Percentiles rank a stretch among this genome's conserved stretches.
These are phyloP conservation scores for Ascomycota sp. DNA, from an alignment of 2,329 filamentous ascomycete genomes.

Conservation along the genomic window DNA sequence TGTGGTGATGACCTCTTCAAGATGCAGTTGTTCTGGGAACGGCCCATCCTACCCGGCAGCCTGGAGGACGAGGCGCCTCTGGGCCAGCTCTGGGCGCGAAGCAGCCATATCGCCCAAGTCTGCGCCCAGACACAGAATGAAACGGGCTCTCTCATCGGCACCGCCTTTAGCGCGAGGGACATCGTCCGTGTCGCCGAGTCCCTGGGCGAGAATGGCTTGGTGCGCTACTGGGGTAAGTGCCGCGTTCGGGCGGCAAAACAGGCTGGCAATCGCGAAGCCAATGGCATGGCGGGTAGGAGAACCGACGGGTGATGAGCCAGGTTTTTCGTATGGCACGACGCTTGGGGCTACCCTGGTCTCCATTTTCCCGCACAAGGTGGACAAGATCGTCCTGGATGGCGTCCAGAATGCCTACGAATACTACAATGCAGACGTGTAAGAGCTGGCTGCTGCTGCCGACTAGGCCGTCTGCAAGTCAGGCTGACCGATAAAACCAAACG, in stretches of 20 bases:
- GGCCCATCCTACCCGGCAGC: slow-evolving; percentile 2
- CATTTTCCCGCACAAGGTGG: slow-evolving; percentile 18
- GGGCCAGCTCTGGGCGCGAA: slow-evolving; percentile 7
- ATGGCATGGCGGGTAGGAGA: too few species aligned
- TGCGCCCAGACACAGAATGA: slow-evolving; percentile 8
- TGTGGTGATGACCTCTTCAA: slow-evolving; percentile 4
- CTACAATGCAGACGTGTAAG: slow-evolving; percentile 7
- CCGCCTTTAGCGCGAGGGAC: slow-evolving; percentile 22
- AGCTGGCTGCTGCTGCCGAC: not conserved
- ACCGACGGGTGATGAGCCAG: slow-evolving; percentile 1
- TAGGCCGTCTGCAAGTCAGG: too few species aligned
- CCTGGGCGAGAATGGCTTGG: slow-evolving; percentile 15
- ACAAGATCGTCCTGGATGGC: slow-evolving; percentile 13
- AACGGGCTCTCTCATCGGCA: slow-evolving; percentile 17
- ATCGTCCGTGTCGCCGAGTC: slow-evolving; percentile 23
- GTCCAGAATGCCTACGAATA: slow-evolving; percentile 13
- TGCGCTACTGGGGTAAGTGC: slow-evolving; percentile 17
- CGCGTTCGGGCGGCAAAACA: not conserved
- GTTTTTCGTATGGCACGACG: slow-evolving; percentile 17
- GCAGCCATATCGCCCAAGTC: slow-evolving; percentile 4
- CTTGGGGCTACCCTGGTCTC: slow-evolving; percentile 16
- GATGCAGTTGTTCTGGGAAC: not conserved
- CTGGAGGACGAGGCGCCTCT: slow-evolving; percentile 6
- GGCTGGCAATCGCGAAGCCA: too few species aligned
- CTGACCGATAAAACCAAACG: not conserved